A percentile compares a stretch with the other conserved stretches of the same genome.
Conservation (phyloP, 2,329 filamentous ascomycete species). For the Didymella exigua region DNA sequence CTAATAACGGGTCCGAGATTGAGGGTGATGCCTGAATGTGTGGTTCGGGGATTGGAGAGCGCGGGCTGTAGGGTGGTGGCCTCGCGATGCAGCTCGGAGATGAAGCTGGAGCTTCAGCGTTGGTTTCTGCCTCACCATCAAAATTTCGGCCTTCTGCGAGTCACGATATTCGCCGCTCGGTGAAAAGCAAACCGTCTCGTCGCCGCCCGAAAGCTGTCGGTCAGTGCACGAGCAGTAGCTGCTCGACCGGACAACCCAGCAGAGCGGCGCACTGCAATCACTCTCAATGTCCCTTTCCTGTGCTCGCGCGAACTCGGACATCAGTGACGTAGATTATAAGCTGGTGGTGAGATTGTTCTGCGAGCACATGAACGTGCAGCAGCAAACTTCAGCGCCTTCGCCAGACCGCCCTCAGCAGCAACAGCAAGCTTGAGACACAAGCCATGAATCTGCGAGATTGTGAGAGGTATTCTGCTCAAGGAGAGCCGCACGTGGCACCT, state of each 20-base stretch:
- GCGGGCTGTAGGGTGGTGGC: background rate
- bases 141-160: background rate
- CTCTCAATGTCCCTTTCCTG: too few species aligned
- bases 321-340: too few species aligned
- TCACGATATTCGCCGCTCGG: conserved; percentile 2
- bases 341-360: too few species aligned
- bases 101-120: background rate
- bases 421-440: too few species aligned
- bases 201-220: background rate
- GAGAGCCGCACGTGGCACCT: too few species aligned
- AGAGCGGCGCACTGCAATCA: background rate
- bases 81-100: background rate
- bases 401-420: too few species aligned
- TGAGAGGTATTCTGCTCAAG: too few species aligned
- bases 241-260: background rate
- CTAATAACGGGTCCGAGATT: conserved; percentile 1
- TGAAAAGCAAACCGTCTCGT: background rate
- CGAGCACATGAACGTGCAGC: too few species aligned
- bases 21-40: conserved; percentile 8
- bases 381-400: too few species aligned
- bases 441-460: too few species aligned
- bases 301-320: too few species aligned
- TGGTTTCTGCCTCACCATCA: background rate
- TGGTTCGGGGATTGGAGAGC: background rate
- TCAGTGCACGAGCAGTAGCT: background rate